These are phyloP conservation scores for Boletellus ananas DNA, from an alignment of 768 basidiomycete genomes.

Conservation along the genomic window DNA sequence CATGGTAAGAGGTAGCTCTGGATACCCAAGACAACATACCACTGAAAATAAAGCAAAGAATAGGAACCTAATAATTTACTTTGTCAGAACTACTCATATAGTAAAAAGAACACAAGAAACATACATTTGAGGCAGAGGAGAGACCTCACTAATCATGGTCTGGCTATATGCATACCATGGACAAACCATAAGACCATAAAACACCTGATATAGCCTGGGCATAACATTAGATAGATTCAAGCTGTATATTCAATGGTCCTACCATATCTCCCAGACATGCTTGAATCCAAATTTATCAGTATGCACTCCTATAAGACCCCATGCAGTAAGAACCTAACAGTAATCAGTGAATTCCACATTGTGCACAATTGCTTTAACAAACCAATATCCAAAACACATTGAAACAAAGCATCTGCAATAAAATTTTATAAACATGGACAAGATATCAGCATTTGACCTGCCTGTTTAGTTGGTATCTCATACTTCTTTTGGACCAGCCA, in stretches of 20 bases:
- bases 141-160: constrained; percentile 80
- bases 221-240: neutral
- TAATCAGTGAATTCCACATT: neutral
- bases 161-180: constrained; percentile 82
- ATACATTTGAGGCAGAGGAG: constrained; percentile 67
- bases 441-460: neutral
- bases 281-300: constrained; percentile 76
- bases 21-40: constrained; percentile 32
- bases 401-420: constrained; percentile 60
- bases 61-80: constrained; percentile 46
- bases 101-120: constrained; percentile 6
- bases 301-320: constrained; percentile 77
- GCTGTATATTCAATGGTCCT: neutral
- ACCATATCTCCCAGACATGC: constrained; percentile 81
- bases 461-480: constrained; percentile 61
- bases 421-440: neutral
- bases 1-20: neutral
- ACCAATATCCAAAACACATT: constrained; percentile 72
- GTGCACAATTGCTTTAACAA: constrained; percentile 13
- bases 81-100: neutral
- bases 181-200: constrained; percentile 69
- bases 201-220: constrained; percentile 62
- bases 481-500: constrained; percentile 68
- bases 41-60: constrained; percentile 76
- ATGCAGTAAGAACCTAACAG: constrained; percentile 55